phyloP scores from a whole-genome alignment of 257 asterid species.

The Przewalskia tangutica region DNA sequence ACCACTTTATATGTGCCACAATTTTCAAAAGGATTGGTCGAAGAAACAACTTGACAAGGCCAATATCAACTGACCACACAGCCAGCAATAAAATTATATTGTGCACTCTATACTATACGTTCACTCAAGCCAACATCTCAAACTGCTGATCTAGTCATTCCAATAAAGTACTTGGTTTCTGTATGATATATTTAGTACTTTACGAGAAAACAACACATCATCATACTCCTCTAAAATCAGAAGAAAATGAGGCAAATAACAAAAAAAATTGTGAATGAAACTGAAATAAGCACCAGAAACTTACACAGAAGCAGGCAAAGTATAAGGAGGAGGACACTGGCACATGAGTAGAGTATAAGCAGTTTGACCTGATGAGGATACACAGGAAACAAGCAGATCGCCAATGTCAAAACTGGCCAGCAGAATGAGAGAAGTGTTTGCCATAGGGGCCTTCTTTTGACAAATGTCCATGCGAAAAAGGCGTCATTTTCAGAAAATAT shows the following conservation, averaged over 20 bases:
- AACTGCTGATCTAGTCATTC: not conserved
- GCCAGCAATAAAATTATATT: not conserved
- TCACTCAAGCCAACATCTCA: not conserved
- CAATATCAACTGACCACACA: not conserved
- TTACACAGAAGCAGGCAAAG: constrained; percentile 71
- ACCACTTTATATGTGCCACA: not conserved
- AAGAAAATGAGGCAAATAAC: not conserved
- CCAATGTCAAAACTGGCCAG: constrained; percentile 96
- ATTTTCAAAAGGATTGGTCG: not conserved
- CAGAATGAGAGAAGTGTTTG: constrained; percentile 95
- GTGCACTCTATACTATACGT: not conserved
- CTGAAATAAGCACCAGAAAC: constrained; percentile 25
- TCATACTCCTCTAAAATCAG: not conserved
- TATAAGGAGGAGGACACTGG: constrained; percentile 83
- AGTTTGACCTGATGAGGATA: constrained; percentile 94
- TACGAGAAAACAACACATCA: not conserved
- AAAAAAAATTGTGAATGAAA: not conserved
- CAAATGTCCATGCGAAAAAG: constrained; percentile 95
- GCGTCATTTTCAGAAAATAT: constrained; percentile 88
- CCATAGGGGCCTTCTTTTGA: constrained; percentile 86
- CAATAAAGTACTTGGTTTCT: not conserved
- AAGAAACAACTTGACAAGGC: not conserved
- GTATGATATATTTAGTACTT: not conserved
- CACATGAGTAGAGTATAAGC: constrained; percentile 85
- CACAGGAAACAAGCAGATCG: constrained; percentile 97